phyloP scores from a whole-genome alignment of 768 basidiomycete genomes.

The Naganishia antarctica region DNA sequence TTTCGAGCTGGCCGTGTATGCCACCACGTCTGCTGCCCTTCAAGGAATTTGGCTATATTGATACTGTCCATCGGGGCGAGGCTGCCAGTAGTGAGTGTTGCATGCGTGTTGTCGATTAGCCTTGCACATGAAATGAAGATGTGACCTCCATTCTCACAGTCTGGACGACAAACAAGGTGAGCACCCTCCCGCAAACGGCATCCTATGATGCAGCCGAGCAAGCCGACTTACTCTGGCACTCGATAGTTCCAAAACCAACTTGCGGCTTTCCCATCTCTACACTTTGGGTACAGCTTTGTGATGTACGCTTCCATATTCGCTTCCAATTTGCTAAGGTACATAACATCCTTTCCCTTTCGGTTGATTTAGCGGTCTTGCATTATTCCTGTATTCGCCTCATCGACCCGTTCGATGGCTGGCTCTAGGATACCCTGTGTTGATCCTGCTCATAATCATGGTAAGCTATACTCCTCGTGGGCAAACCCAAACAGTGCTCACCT shows the following conservation, averaged over 20 bases:
- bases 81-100: conserved; percentile 36
- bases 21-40: conserved; percentile 38
- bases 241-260: conserved; percentile 42
- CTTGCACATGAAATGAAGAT: not conserved
- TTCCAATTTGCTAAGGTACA: not conserved
- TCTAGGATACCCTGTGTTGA: conserved; percentile 37
- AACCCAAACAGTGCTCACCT: not conserved
- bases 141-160: conserved; percentile 9
- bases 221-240: conserved; percentile 3
- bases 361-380: conserved; percentile 35
- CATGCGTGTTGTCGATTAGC: not conserved
- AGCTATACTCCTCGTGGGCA: not conserved
- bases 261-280: conserved; percentile 38
- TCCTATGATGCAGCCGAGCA: not conserved
- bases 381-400: conserved; percentile 41
- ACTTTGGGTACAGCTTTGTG: conserved; percentile 24
- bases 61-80: conserved; percentile 38
- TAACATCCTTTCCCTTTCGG: not conserved
- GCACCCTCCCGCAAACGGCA: not conserved
- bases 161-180: conserved; percentile 42
- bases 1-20: conserved; percentile 44
- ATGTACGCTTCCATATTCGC: conserved; percentile 6
- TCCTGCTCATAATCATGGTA: conserved; percentile 41
- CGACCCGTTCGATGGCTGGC: conserved; percentile 28
- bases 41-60: conserved; percentile 37